These are phyloP conservation scores for Aureobasidium sp. DNA, from an alignment of 2,329 filamentous ascomycete species.

Conservation along the genomic window DNA sequence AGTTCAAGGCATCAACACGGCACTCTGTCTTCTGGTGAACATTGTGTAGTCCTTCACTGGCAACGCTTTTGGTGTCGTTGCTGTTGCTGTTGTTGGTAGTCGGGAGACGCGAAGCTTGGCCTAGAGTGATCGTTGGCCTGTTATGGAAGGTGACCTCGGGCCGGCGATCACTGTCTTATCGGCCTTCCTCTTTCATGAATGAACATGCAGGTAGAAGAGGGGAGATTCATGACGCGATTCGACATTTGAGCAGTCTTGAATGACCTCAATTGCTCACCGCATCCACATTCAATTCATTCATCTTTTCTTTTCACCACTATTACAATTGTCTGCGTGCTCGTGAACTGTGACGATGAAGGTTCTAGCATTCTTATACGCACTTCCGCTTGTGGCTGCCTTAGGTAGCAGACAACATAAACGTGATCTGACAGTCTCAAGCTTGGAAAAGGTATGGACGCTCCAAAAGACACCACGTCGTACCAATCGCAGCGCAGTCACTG, in stretches of 20 bases:
- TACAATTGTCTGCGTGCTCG: neutral
- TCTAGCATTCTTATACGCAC: slow-evolving; percentile 2
- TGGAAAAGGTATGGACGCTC: neutral
- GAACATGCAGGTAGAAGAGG: neutral
- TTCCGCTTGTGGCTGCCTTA: neutral
- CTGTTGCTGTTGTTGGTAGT: neutral
- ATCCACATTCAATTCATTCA: neutral
- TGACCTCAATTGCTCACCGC: neutral
- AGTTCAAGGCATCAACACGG: too few species aligned
- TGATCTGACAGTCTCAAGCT: neutral
- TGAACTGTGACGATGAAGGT: neutral
- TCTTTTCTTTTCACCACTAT: neutral
- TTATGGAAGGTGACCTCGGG: neutral
- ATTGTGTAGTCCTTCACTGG: too few species aligned
- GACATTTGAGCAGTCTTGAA: neutral
- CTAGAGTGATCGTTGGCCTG: neutral
- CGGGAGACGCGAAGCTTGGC: neutral
- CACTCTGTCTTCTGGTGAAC: too few species aligned
- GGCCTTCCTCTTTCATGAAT: neutral
- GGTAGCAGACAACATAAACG: slow-evolving; percentile 4
- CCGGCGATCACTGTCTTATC: neutral
- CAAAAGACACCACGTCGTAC: too few species aligned
- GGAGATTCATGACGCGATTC: neutral
- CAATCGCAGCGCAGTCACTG: neutral
- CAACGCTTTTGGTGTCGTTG: too few species aligned